These are phyloP conservation scores for Trichoderma simmonsii DNA, from an alignment of 2,329 filamentous ascomycete genomes.

Conservation along the genomic window DNA sequence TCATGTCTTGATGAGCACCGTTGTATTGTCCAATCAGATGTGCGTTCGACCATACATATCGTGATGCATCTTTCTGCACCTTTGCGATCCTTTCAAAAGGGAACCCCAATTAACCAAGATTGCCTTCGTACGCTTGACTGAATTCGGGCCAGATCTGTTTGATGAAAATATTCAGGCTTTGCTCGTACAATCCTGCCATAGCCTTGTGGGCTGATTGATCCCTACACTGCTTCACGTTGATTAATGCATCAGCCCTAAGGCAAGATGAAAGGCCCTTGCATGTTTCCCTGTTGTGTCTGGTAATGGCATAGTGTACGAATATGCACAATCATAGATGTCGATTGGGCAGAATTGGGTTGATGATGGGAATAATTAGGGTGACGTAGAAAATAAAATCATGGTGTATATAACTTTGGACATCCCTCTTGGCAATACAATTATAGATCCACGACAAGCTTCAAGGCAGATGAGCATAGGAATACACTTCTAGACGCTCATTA, in stretches of 20 bases:
- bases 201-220: not conserved
- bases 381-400: not conserved
- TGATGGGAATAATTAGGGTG: not conserved
- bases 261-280: not conserved
- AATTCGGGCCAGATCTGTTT: not conserved
- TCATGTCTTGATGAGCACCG: not conserved
- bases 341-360: too few relatives aligned
- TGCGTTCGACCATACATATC: not conserved
- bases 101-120: not conserved
- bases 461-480: not conserved
- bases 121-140: not conserved
- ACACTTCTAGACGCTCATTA: not conserved
- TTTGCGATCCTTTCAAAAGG: not conserved
- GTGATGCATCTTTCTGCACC: not conserved
- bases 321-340: not conserved
- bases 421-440: not conserved
- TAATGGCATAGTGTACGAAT: constrained; percentile 9
- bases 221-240: not conserved
- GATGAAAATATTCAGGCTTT: not conserved
- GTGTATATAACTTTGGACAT: not conserved
- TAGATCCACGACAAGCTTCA: not conserved
- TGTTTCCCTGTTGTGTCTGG: not conserved
- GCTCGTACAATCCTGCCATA: not conserved
- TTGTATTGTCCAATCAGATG: not conserved
- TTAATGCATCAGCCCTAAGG: not conserved